Percentiles rank a stretch among this genome's conserved stretches.
These are phyloP conservation scores for Talaromyces sp. DNA, from an alignment of 2,329 filamentous ascomycete genomes.

Conservation along the genomic window DNA sequence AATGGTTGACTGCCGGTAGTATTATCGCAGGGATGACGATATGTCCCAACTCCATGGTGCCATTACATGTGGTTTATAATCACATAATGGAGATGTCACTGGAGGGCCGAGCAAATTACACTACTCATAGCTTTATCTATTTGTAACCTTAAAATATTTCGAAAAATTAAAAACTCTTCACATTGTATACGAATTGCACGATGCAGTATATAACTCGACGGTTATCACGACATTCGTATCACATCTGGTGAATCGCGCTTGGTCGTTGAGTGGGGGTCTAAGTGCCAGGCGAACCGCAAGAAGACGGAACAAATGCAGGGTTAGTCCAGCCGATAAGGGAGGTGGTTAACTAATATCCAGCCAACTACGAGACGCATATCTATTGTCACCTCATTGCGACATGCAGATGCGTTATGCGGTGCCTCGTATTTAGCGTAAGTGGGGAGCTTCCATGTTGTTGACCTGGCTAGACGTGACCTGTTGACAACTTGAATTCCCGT, in stretches of 20 bases:
- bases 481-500: not conserved
- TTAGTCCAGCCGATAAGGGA: not conserved
- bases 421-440: not conserved
- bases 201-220: not conserved
- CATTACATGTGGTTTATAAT: not conserved
- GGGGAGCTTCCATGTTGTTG: not conserved
- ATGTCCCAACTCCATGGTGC: not conserved
- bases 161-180: no score
- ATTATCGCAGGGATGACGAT: not conserved
- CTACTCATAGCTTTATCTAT: no score
- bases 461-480: not conserved
- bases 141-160: no score
- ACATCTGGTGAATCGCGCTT: not conserved
- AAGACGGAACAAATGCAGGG: not conserved
- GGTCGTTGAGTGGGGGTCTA: no score
- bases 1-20: not conserved
- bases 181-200: not conserved
- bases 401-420: not conserved
- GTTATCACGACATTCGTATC: conserved; percentile 4
- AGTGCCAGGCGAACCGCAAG: no score
- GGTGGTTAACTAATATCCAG: not conserved
- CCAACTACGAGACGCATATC: not conserved
- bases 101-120: not conserved
- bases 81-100: no score
- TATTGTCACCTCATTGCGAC: not conserved